These are phyloP conservation scores for Schrenkiella parvula DNA, from an alignment of 345 rosid species.

Conservation along the genomic window DNA sequence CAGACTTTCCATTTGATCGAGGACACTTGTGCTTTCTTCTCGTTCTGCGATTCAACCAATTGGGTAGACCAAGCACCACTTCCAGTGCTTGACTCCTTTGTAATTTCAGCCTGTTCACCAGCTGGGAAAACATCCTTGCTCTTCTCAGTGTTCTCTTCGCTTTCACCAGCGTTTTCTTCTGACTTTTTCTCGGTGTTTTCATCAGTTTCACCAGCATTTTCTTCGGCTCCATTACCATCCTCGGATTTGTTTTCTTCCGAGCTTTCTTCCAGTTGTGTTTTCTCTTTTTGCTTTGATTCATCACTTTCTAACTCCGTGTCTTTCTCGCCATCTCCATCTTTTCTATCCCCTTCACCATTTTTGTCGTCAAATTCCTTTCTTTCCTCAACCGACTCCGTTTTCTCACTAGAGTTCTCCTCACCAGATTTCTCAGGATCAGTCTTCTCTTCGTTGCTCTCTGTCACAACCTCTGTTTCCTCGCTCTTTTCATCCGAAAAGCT, in stretches of 20 bases:
- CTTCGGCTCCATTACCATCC: conserved; percentile 21
- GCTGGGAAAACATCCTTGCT: conserved; percentile 40
- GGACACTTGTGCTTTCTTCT: conserved; percentile 57
- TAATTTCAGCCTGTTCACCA: conserved; percentile 61
- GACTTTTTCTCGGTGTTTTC: conserved; percentile 32
- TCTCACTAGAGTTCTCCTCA: conserved; percentile 32
- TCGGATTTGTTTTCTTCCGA: conserved; percentile 34
- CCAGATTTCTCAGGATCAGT: conserved; percentile 29
- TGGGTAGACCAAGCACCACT: conserved; percentile 79
- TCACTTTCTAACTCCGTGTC: conserved; percentile 23
- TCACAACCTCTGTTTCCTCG: conserved; percentile 38
- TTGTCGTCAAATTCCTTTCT: conserved; percentile 38
- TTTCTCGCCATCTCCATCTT: conserved; percentile 28
- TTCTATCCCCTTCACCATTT: conserved; percentile 39
- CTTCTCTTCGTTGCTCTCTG: conserved; percentile 34
- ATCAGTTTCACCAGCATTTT: conserved; percentile 24
- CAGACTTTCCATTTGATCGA: conserved; percentile 67
- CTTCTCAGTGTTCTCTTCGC: conserved; percentile 32
- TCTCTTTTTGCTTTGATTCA: conserved; percentile 31
- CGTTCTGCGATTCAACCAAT: conserved; percentile 76
- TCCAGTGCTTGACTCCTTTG: conserved; percentile 57
- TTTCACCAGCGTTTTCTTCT: conserved; percentile 21
- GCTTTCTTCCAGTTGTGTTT: conserved; percentile 35
- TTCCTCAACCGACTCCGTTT: conserved; percentile 27
- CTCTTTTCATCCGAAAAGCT: conserved; percentile 30